Evolutionary conservation across 2,329 filamentous ascomycete genomes (phyloP).

Genomic region (Corinectria fuckeliana): DNA sequence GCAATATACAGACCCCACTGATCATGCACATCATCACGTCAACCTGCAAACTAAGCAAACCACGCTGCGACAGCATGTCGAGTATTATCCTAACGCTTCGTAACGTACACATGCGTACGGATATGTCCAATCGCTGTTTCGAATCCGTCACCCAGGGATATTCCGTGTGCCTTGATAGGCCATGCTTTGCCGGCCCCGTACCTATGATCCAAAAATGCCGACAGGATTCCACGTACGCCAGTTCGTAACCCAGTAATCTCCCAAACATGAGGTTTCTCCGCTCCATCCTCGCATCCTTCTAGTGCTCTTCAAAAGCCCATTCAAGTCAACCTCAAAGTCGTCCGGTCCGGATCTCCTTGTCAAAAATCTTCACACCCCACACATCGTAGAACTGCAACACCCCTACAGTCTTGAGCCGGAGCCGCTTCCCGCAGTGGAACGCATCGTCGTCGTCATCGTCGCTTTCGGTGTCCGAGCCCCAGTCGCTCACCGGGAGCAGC

Average conservation of each 20-base stretch:
- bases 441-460: slow-evolving; percentile 42
- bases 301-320: too few species aligned
- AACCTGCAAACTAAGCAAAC: not conserved
- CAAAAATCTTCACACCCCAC: slow-evolving; percentile 62
- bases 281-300: too few species aligned
- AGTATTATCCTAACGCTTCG: not conserved
- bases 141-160: not conserved
- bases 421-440: slow-evolving; percentile 40
- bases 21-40: slow-evolving; percentile 1
- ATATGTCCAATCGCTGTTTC: slow-evolving; percentile 6
- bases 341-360: slow-evolving; percentile 59
- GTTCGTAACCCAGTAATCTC: not conserved
- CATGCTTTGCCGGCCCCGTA: not conserved
- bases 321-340: slow-evolving; percentile 37
- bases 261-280: slow-evolving; percentile 8
- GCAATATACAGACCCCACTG: not conserved
- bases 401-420: slow-evolving; percentile 46
- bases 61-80: not conserved
- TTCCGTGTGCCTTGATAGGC: not conserved
- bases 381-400: slow-evolving; percentile 49
- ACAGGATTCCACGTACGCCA: slow-evolving; percentile 3
- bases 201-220: not conserved
- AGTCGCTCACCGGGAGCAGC: slow-evolving; percentile 37
- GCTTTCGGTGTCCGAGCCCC: slow-evolving; percentile 44
- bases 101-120: slow-evolving; percentile 1